A percentile compares a stretch with the other conserved stretches of the same genome.
These are phyloP conservation scores for Podaxis sp. DNA, from an alignment of 768 basidiomycete species.

Conservation along the genomic window DNA sequence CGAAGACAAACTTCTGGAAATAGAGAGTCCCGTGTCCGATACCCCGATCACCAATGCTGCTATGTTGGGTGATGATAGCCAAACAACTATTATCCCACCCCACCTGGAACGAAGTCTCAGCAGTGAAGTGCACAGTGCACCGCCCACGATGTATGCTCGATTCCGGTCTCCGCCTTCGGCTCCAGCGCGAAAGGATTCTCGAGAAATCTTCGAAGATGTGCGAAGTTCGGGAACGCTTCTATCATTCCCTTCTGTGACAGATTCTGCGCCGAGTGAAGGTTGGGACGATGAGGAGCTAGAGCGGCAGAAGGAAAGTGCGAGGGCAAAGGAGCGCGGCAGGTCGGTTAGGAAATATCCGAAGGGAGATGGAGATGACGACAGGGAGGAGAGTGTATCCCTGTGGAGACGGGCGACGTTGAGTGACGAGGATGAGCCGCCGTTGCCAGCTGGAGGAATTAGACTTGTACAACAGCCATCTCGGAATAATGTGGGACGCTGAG, in stretches of 20 bases:
- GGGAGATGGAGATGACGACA: conserved; percentile 47
- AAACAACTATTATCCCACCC: conserved; percentile 26
- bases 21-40: conserved; percentile 14
- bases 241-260: conserved; percentile 51
- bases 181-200: conserved; percentile 27
- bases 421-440: conserved; percentile 15
- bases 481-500: not conserved
- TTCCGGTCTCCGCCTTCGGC: conserved; percentile 15
- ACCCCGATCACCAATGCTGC: conserved; percentile 2
- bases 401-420: conserved; percentile 30
- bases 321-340: conserved; percentile 26
- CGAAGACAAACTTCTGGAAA: conserved; percentile 25
- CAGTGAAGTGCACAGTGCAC: conserved; percentile 39
- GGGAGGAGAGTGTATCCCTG: conserved; percentile 57
- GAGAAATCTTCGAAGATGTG: conserved; percentile 31
- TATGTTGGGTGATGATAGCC: conserved; percentile 15
- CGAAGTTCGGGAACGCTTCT: conserved; percentile 31
- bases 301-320: conserved; percentile 39
- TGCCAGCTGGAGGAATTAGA: conserved; percentile 30
- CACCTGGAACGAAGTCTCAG: conserved; percentile 22
- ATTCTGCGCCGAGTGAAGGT: conserved; percentile 38
- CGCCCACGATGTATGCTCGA: conserved; percentile 36
- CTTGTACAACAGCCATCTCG: too few species aligned
- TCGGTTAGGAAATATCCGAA: conserved; percentile 43
- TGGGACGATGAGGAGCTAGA: conserved; percentile 31